Conservation (phyloP, 345 rosid genomes). For the Garcia nutans region DNA sequence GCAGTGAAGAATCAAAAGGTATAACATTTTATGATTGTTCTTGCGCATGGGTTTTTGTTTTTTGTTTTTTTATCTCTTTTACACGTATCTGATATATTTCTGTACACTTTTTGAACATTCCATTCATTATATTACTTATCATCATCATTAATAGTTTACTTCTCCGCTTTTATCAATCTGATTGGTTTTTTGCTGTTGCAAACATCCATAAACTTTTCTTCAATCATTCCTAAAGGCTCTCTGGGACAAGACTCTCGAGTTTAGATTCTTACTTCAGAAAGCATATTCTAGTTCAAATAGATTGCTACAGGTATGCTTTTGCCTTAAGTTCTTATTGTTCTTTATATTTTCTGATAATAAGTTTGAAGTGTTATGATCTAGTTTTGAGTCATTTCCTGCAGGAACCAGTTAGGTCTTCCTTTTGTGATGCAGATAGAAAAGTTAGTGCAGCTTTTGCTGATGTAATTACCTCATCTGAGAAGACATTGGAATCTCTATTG, state of each 20-base stretch:
- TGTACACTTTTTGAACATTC: neutral
- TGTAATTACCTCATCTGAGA: slow-evolving; percentile 57
- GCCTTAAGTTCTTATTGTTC: neutral
- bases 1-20: slow-evolving; percentile 95
- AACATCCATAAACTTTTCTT: slow-evolving; percentile 7
- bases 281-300: slow-evolving; percentile 71
- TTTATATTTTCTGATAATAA: slow-evolving; percentile 1
- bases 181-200: neutral
- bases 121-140: neutral
- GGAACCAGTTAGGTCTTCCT: slow-evolving; percentile 65
- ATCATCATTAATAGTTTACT: neutral
- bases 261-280: slow-evolving; percentile 89
- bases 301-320: slow-evolving; percentile 61
- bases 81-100: neutral
- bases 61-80: neutral
- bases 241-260: slow-evolving; percentile 80
- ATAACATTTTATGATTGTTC: neutral
- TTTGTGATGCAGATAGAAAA: slow-evolving; percentile 52
- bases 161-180: neutral
- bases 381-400: slow-evolving; percentile 30
- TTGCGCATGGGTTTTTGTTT: neutral
- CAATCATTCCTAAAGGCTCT: slow-evolving; percentile 46
- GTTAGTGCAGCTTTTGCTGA: slow-evolving; percentile 62
- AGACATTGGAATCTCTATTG: slow-evolving; percentile 69
- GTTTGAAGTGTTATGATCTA: slow-evolving; percentile 7